Conservation (phyloP, 2,329 filamentous ascomycete species). For the Cordyceps militaris region DNA sequence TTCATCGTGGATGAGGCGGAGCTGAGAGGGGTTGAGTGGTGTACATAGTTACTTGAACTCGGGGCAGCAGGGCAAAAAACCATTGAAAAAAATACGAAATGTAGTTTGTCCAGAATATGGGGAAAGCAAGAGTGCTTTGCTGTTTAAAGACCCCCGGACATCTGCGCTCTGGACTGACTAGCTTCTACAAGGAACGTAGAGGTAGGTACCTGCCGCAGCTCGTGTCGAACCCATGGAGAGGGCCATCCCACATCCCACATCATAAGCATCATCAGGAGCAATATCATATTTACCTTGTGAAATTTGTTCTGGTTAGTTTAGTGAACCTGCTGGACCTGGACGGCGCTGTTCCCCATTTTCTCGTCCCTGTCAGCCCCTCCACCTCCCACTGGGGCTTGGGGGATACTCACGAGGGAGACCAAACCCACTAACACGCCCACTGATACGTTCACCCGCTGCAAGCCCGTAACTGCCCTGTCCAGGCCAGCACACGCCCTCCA, state of each 20-base stretch:
- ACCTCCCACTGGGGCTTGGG: not conserved
- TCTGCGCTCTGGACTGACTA: too few species aligned
- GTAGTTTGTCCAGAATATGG: too few species aligned
- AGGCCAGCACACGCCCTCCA: too few species aligned
- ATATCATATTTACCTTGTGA: not conserved
- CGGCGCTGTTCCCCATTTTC: not conserved
- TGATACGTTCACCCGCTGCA: too few species aligned
- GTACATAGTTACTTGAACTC: too few species aligned
- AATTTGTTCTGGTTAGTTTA: too few species aligned
- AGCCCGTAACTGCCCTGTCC: too few species aligned
- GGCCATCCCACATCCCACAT: conserved; percentile 3
- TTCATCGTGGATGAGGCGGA: not conserved
- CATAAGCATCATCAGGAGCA: conserved; percentile 1
- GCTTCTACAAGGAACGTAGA: not conserved
- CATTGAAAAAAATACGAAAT: too few species aligned
- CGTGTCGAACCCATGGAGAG: not conserved
- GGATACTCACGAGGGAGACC: not conserved
- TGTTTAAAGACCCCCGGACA: too few species aligned
- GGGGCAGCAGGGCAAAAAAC: too few species aligned
- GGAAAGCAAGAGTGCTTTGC: too few species aligned
- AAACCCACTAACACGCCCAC: not conserved
- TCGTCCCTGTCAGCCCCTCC: not conserved
- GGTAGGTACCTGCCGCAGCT: too few species aligned
- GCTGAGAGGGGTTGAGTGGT: not conserved
- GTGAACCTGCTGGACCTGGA: not conserved